Evolutionary conservation across 2,329 filamentous ascomycete genomes (phyloP), one percentile per base, ranked within the genome.

Genomic region (Phaeomoniella chlamydospora): DNA sequence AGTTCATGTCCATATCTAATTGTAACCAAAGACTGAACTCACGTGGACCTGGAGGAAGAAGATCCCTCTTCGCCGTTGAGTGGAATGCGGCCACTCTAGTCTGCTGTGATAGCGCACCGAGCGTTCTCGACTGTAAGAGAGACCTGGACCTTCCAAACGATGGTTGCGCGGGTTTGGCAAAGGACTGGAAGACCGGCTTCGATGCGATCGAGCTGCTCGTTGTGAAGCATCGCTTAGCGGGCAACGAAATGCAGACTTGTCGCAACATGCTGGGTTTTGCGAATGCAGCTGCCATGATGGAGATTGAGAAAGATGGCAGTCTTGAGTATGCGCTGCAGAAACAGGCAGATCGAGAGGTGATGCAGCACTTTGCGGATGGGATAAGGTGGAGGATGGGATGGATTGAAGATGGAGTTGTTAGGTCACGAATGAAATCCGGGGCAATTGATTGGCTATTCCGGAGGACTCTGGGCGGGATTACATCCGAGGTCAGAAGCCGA

Each of bases 21-120:
- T n/a, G n/a, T n/a, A n/a, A n/a, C n/a, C n/a, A n/a, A n/a, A n/a
- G n/a, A n/a, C n/a, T n/a, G 18, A 26, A 72, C 80, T 64, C 68
- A 90, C 86, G 90, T 52, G 87, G 86, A 46, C 81, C 73, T 38
- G 86, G 78, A 41, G 88, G 85, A 39, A 98, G 71, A 53, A 88
- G 79, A 54, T 71, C 69, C 59, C 74, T 73, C 62, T 74, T 73
- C 60, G 75, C 70, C 30, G 83, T 84, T 52, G 80, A 83, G 62
- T 94, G 87, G 72, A 98, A 94, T 49, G 82, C 78, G 46, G 86
- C 79, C 50, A 77, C 68, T 58, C 76, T 68, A 47, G 63, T 60
- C 38, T 15, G 11, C n/a, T 18, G 14, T 34, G 15, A 17, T 17
- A 15, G 16, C 18, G 16, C 22, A n/a, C 22, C 22, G 22, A 26